A percentile compares a stretch with the other conserved stretches of the same genome.
phyloP scores from a whole-genome alignment of 73 alveolate genomes.

The Breviolum minutum region DNA sequence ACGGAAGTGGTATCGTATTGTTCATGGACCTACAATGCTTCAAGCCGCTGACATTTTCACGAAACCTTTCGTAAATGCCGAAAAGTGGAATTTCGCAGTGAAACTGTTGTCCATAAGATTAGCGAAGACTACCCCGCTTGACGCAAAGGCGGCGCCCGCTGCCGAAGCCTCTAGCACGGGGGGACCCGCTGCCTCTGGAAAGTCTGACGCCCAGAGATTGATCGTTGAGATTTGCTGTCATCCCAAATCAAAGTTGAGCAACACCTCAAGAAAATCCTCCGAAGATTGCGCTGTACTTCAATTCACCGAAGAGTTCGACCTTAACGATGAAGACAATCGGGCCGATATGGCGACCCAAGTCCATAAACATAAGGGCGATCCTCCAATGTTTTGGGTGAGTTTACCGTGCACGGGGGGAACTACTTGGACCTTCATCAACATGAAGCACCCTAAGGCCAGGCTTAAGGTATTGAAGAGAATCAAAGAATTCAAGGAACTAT shows the following conservation, averaged over 20 bases:
- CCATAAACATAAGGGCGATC: too few relatives aligned
- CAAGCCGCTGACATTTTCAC: slow-evolving; percentile 14
- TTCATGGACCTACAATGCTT: not conserved
- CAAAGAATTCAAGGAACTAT: too few relatives aligned
- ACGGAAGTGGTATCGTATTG: not conserved
- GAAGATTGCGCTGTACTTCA: not conserved
- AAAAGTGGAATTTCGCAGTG: not conserved
- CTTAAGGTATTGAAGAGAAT: not conserved
- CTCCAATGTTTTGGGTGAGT: not conserved
- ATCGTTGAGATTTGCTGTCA: not conserved
- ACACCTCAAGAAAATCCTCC: not conserved
- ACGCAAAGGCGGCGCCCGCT: too few relatives aligned
- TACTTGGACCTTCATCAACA: not conserved
- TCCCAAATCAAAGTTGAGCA: not conserved
- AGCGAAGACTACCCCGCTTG: not conserved
- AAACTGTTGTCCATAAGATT: not conserved
- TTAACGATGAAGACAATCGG: not conserved
- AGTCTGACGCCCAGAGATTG: not conserved
- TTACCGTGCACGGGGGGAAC: not conserved
- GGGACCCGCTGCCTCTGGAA: not conserved
- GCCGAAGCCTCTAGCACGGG: not conserved
- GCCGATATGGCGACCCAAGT: not conserved
- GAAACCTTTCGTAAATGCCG: not conserved
- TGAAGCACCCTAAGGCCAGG: not conserved
- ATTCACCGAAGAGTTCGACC: not conserved